phyloP scores from a whole-genome alignment of 164 flowering plant genomes.

The Kingdonia uniflora region DNA sequence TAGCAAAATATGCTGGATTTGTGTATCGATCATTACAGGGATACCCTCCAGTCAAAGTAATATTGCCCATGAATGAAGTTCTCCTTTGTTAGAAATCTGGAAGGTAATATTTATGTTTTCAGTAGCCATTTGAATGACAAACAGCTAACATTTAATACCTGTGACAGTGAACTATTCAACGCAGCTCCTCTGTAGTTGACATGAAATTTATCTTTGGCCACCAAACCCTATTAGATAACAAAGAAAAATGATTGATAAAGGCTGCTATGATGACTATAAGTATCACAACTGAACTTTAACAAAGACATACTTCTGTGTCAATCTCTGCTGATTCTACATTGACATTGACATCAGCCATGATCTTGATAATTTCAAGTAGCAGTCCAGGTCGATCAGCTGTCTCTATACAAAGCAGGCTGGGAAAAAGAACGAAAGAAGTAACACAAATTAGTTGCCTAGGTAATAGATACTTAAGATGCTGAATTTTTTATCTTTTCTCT shows the following conservation, averaged over 20 bases:
- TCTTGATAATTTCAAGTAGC: conserved; percentile 63
- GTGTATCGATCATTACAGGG: no score
- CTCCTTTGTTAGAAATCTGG: no score
- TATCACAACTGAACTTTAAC: not conserved
- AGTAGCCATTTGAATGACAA: no score
- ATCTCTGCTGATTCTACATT: conserved; percentile 91
- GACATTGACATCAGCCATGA: conserved; percentile 68
- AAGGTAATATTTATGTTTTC: no score
- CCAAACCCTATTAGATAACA: conserved; percentile 23
- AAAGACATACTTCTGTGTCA: conserved; percentile 81
- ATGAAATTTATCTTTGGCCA: conserved; percentile 79
- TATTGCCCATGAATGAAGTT: no score
- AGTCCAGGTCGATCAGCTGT: conserved; percentile 97
- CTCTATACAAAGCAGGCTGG: conserved; percentile 82
- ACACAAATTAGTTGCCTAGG: no score
- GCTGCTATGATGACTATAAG: not conserved
- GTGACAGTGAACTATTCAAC: conserved; percentile 55
- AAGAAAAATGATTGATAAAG: not conserved
- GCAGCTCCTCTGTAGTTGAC: conserved; percentile 87
- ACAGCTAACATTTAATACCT: conserved; percentile 31
- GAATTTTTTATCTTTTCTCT: no score
- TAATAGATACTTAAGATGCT: no score
- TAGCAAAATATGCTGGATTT: no score
- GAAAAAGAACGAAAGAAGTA: not conserved
- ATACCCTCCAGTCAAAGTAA: no score